Evolutionary conservation across 108 stramenopile species (phyloP).

Genomic region (Fragilariopsis cylindrus): DNA sequence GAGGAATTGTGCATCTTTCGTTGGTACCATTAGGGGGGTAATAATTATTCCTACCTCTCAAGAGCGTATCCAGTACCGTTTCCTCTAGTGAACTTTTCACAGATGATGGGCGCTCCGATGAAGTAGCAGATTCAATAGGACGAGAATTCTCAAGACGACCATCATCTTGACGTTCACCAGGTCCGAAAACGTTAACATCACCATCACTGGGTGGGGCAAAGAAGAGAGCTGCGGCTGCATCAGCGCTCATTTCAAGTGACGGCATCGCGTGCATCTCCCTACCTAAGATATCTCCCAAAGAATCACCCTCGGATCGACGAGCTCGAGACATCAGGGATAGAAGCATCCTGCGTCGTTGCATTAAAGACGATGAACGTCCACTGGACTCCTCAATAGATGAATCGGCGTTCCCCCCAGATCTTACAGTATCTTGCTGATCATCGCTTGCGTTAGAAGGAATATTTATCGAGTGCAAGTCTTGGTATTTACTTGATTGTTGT

Average conservation of each 20-base stretch:
- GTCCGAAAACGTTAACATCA: background rate
- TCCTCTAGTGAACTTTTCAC: background rate
- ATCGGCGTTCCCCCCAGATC: background rate
- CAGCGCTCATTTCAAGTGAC: constrained; percentile 13
- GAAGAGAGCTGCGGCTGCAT: constrained; percentile 12
- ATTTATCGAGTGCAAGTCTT: background rate
- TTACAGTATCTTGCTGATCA: background rate
- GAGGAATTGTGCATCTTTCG: background rate
- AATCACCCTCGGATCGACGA: constrained; percentile 14
- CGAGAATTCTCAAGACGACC: constrained; percentile 14
- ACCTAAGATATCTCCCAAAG: background rate
- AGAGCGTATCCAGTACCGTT: constrained; percentile 4
- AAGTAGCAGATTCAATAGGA: constrained; percentile 5
- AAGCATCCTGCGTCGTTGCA: constrained; percentile 35
- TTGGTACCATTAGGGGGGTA: background rate
- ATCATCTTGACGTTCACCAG: background rate
- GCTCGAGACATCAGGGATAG: constrained; percentile 42
- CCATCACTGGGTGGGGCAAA: constrained; percentile 11
- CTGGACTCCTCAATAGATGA: background rate
- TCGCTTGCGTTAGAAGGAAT: background rate
- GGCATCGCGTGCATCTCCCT: constrained; percentile 4
- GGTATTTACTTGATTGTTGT: background rate
- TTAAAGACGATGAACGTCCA: constrained; percentile 4
- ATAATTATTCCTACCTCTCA: background rate
- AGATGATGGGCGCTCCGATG: background rate